Conservation (phyloP, 257 asterid species). For the Handroanthus guayacan region DNA sequence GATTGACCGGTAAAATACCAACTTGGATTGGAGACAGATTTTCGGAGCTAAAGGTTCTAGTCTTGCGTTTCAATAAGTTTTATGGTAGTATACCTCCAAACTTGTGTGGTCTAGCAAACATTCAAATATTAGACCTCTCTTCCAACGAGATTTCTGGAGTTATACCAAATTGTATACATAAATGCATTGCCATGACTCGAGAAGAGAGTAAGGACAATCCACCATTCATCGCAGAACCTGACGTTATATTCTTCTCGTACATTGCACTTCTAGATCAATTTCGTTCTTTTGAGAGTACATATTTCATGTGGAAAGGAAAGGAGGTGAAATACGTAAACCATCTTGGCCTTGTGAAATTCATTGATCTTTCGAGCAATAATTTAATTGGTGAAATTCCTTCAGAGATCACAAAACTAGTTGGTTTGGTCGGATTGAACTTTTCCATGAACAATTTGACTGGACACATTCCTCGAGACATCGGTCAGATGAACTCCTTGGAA, state of each 20-base stretch:
- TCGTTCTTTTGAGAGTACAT: no score
- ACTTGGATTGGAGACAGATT: slow-evolving; percentile 2
- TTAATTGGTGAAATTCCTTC: slow-evolving; percentile 10
- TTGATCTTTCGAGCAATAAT: slow-evolving; percentile 25
- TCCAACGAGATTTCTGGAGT: slow-evolving; percentile 30
- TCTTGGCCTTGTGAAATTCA: not conserved
- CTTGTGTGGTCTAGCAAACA: slow-evolving; percentile 4
- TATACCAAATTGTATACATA: slow-evolving; percentile 28
- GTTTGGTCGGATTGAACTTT: slow-evolving; percentile 24
- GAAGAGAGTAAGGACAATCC: no score
- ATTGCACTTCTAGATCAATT: no score
- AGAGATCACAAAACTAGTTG: slow-evolving; percentile 13
- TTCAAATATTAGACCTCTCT: slow-evolving; percentile 38
- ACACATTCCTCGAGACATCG: slow-evolving; percentile 6
- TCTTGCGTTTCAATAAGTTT: not conserved
- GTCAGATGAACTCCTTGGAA: slow-evolving; percentile 2
- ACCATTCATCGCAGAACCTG: no score
- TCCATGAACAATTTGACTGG: slow-evolving; percentile 30
- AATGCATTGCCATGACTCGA: slow-evolving; percentile 9
- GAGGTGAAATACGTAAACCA: not conserved
- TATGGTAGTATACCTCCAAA: slow-evolving; percentile 20
- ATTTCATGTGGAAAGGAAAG: slow-evolving; percentile 23
- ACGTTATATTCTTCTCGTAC: no score
- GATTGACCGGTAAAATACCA: slow-evolving; percentile 22
- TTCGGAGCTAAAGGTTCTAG: no score